Evolutionary conservation across 805 yeast species (phyloP).

Genomic region (Ogataea populi-albae): DNA sequence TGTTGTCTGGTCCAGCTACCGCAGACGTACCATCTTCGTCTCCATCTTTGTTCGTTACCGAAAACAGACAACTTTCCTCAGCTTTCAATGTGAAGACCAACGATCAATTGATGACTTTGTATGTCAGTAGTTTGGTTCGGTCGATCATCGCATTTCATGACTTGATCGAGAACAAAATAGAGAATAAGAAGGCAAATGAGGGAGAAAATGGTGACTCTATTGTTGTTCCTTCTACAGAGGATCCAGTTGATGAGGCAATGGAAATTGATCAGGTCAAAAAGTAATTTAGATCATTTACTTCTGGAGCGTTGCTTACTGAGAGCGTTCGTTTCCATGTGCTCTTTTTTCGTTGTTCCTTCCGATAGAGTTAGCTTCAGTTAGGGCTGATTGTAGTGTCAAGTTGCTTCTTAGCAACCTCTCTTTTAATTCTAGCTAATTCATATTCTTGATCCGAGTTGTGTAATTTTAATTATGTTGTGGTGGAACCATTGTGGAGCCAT

Average conservation of each 20-base stretch:
- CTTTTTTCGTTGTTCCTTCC: too few relatives aligned
- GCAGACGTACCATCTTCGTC: slow-evolving; percentile 1
- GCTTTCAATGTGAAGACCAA: slow-evolving; percentile 92
- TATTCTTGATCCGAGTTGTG: too few relatives aligned
- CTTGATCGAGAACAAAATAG: slow-evolving; percentile 91
- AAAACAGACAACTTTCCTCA: slow-evolving; percentile 43
- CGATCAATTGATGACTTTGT: slow-evolving; percentile 93
- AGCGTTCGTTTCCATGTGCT: too few relatives aligned
- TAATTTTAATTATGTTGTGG: too few relatives aligned
- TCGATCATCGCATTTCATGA: slow-evolving; percentile 96
- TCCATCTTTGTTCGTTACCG: slow-evolving; percentile 9
- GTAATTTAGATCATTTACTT: slow-evolving; percentile 3
- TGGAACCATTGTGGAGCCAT: too few relatives aligned
- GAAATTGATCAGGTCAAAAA: slow-evolving; percentile 14
- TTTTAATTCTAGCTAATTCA: too few relatives aligned
- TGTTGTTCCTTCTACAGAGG: slow-evolving; percentile 32
- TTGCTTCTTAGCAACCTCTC: too few relatives aligned
- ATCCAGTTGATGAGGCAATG: slow-evolving; percentile 12
- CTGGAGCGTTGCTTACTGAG: too few relatives aligned
- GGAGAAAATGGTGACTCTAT: slow-evolving; percentile 21
- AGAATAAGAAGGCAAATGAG: slow-evolving; percentile 55
- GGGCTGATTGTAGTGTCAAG: too few relatives aligned
- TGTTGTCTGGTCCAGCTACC: slow-evolving; percentile 31
- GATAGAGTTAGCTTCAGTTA: too few relatives aligned
- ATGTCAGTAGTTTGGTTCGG: slow-evolving; percentile 84